Evolutionary conservation across 2,329 filamentous ascomycete species (phyloP), one percentile per base, ranked within the genome.

Genomic region (Alternaria sp.): DNA sequence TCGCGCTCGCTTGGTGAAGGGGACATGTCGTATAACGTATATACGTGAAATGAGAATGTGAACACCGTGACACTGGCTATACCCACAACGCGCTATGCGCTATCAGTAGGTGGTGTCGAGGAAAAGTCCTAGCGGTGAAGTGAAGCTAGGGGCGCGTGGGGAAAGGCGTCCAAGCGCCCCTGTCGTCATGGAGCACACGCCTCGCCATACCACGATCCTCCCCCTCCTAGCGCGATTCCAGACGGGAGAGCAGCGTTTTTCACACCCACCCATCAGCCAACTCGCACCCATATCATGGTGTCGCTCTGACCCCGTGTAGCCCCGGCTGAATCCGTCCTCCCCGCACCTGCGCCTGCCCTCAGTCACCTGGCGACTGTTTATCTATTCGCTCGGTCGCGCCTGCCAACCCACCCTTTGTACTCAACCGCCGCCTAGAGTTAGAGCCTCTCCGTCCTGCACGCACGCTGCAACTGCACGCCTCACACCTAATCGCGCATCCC

Each of bases 51-150:
- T 23, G 3, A 9, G 23, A 12, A 14, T 28, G 55, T 28, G n/a
- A 33, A 15, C 12, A 28, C 25, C 9, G 11, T 26, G 47, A 59
- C 41, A 23, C 23, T 33, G 14, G 6, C 14, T 6, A 21, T 23
- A 25, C 20, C 28, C 20, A 41, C 49, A 37, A 14, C 61, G 61
- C 61, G 56, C 21, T 56, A 60, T 25, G 55, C 61, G 66, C 66
- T 66, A 68, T 64, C 56, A 59, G 55, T 61, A 8, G 14, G 33
- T 30, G 28, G 45, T 20, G 49, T 43, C n/a, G 25, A 25, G 50
- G 60, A 63, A 62, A 46, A 55, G 33, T 45, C 60, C 56, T 65
- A 66, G 65, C 71, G 70, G 62, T 73, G 65, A 60, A 66, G 47
- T 33, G 54, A 30, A 30, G 37, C 41, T 45, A 54, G 28, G 43